Evolutionary conservation across 768 basidiomycete genomes (phyloP).

Genomic region (Lactarius sp.): DNA sequence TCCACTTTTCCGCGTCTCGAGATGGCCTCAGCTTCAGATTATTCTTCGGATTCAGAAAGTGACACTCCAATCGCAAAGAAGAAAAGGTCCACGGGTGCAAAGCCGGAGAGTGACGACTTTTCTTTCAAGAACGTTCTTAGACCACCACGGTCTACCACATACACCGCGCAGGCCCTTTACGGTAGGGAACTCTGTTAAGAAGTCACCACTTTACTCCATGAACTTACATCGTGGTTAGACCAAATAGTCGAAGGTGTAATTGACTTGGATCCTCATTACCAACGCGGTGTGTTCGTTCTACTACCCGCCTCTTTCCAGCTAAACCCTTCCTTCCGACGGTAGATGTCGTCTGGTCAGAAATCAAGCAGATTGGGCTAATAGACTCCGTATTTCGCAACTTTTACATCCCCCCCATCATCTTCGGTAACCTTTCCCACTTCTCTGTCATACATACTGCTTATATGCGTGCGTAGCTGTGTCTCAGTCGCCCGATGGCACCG

Average conservation of each 20-base stretch:
- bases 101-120: constrained; percentile 27
- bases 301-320: not conserved
- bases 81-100: constrained; percentile 16
- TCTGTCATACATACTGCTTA: not conserved
- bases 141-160: constrained; percentile 55
- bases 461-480: constrained; percentile 37
- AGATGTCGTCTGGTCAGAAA: constrained; percentile 64
- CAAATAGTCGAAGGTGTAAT: constrained; percentile 44
- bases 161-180: constrained; percentile 56
- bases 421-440: constrained; percentile 40
- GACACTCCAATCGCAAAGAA: constrained; percentile 15
- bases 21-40: constrained; percentile 18
- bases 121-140: constrained; percentile 44
- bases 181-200: constrained; percentile 33
- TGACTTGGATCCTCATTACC: constrained; percentile 61
- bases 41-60: constrained; percentile 20
- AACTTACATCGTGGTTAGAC: constrained; percentile 33
- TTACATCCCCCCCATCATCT: constrained; percentile 63
- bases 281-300: constrained; percentile 42
- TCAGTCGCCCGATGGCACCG: constrained; percentile 38
- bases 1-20: no score
- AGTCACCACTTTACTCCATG: not conserved
- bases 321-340: not conserved
- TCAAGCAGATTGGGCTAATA: constrained; percentile 56
- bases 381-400: constrained; percentile 62